These are phyloP conservation scores for Canariomyces notabilis DNA, from an alignment of 2,329 filamentous ascomycete genomes.

Conservation along the genomic window DNA sequence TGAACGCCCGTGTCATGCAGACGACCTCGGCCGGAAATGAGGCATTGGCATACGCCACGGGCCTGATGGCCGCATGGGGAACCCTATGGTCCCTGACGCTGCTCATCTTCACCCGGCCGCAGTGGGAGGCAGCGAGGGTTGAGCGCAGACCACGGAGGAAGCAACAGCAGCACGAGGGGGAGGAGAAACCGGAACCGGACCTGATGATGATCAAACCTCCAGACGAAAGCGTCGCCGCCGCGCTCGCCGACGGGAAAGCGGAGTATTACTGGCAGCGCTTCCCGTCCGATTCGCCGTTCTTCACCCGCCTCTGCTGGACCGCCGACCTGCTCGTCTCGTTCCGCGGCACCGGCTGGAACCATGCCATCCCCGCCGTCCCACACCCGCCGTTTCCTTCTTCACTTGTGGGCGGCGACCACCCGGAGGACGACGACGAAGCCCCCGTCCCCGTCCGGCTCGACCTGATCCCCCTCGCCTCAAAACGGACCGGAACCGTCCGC, in stretches of 20 bases:
- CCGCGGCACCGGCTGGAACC: conserved; percentile 46
- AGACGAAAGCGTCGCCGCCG: conserved; percentile 26
- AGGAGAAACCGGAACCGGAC: neutral
- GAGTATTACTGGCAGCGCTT: conserved; percentile 59
- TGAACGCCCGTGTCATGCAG: conserved; percentile 42
- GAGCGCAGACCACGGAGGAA: conserved; percentile 31
- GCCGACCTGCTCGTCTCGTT: conserved; percentile 51
- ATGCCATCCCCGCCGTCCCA: conserved; percentile 36
- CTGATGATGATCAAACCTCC: neutral
- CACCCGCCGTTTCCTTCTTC: conserved; percentile 36
- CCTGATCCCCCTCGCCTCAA: conserved; percentile 38
- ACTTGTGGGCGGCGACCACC: neutral
- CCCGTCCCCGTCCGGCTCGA: conserved; percentile 38
- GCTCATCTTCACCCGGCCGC: conserved; percentile 51
- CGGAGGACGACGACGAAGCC: neutral
- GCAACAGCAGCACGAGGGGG: neutral
- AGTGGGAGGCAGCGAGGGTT: conserved; percentile 51
- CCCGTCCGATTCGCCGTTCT: conserved; percentile 45
- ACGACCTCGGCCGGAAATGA: conserved; percentile 46
- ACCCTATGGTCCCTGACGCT: conserved; percentile 45
- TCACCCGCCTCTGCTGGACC: conserved; percentile 50
- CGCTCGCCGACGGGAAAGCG: conserved; percentile 31
- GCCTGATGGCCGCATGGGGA: conserved; percentile 47
- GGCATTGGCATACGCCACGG: conserved; percentile 45
- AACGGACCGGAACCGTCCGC: conserved; percentile 43